These are phyloP conservation scores for Elsinoe australis DNA, from an alignment of 2,329 filamentous ascomycete genomes.

Conservation along the genomic window DNA sequence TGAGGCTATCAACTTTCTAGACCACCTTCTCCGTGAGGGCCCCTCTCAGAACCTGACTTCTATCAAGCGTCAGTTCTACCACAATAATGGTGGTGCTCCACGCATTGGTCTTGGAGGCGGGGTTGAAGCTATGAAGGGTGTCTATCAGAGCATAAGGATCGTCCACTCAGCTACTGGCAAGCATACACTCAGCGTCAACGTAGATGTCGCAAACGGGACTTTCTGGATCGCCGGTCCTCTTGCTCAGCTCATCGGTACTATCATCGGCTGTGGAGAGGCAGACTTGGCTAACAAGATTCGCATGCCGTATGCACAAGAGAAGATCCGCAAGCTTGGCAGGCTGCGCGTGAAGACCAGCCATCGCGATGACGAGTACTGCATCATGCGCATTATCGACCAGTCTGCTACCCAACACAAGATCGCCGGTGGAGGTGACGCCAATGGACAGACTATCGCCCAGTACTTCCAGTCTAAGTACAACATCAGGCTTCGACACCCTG, in stretches of 20 bases:
- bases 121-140: conserved; percentile 77
- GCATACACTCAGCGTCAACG: conserved; percentile 62
- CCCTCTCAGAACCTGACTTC: conserved; percentile 60
- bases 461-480: conserved; percentile 51
- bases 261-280: conserved; percentile 24
- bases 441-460: conserved; percentile 49
- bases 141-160: conserved; percentile 77
- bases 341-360: conserved; percentile 37
- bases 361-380: conserved; percentile 41
- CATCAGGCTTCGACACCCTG: conserved; percentile 36
- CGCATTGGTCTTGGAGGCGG: conserved; percentile 51
- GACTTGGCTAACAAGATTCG: conserved; percentile 25
- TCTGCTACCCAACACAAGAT: conserved; percentile 41
- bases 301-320: conserved; percentile 21
- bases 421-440: conserved; percentile 33
- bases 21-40: conserved; percentile 77
- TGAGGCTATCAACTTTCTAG: conserved; percentile 81
- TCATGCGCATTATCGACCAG: conserved; percentile 42
- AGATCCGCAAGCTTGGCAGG: conserved; percentile 38
- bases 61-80: conserved; percentile 80
- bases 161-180: conserved; percentile 54
- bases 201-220: conserved; percentile 83
- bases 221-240: conserved; percentile 60
- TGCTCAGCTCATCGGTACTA: conserved; percentile 29
- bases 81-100: conserved; percentile 41